A percentile compares a stretch with the other conserved stretches of the same genome.
Conservation (phyloP, 2,329 filamentous ascomycete genomes). For the Kalaharituber pfeilii region DNA sequence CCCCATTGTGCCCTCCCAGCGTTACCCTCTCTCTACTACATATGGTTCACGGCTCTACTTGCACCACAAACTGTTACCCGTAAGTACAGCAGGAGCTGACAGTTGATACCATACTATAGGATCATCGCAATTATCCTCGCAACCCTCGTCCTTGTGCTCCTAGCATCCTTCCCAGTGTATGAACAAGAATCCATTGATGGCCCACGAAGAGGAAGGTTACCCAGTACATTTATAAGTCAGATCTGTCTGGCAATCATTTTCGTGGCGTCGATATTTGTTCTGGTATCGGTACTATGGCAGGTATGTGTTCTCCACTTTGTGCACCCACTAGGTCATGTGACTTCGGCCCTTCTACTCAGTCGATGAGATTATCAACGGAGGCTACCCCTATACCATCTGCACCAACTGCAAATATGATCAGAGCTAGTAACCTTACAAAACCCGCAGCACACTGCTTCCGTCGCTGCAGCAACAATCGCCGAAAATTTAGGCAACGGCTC, state of each 20-base stretch:
- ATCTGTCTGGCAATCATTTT: constrained; percentile 86
- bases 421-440: no score
- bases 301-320: constrained; percentile 5
- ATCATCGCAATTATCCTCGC: constrained; percentile 97
- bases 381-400: no score
- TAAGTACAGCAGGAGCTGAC: neutral
- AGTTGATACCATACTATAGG: constrained; percentile 30
- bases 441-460: constrained; percentile 72
- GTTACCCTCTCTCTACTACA: neutral
- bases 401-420: no score
- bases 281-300: constrained; percentile 70
- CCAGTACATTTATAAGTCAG: constrained; percentile 79
- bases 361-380: no score
- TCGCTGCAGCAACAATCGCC: constrained; percentile 82
- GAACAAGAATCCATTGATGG: constrained; percentile 65
- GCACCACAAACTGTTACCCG: neutral
- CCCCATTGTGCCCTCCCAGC: no score
- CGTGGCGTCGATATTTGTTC: constrained; percentile 50
- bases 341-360: no score
- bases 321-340: no score
- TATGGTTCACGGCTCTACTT: neutral
- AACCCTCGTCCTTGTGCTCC: constrained; percentile 83
- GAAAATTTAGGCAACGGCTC: constrained; percentile 84
- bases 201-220: constrained; percentile 38
- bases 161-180: constrained; percentile 95